phyloP scores from a whole-genome alignment of 352 stramenopile genomes.

The Phytopythium kandeliae region DNA sequence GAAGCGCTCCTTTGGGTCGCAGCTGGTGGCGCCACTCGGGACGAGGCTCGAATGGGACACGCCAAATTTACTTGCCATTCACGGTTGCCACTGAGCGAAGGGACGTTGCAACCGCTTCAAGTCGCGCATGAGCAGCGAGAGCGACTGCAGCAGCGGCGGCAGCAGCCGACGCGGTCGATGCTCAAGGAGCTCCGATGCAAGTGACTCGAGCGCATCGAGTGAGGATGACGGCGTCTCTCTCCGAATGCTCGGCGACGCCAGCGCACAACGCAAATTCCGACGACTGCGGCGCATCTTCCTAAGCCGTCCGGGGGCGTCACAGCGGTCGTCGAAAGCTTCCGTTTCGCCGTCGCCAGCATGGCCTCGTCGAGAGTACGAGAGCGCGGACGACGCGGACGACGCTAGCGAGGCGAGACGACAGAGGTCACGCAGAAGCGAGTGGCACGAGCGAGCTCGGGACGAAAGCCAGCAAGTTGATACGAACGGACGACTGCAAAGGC shows the following conservation, averaged over 20 bases:
- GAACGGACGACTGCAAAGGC: no score
- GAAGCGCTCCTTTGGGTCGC: not conserved
- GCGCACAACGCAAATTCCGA: slow-evolving; percentile 35
- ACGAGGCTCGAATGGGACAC: not conserved
- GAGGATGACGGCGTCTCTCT: slow-evolving; percentile 13
- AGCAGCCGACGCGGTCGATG: not conserved
- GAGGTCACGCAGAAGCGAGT: no score
- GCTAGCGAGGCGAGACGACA: no score
- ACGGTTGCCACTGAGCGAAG: not conserved
- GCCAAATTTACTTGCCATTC: not conserved
- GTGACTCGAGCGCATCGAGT: not conserved
- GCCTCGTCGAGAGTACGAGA: not conserved
- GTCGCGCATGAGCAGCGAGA: slow-evolving; percentile 10
- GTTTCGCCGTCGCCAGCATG: not conserved
- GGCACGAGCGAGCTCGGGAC: no score
- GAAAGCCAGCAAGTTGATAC: no score
- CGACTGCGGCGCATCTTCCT: slow-evolving; percentile 66
- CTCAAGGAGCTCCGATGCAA: not conserved
- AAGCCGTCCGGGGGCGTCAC: slow-evolving; percentile 15
- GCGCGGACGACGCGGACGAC: no score
- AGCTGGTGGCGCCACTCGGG: not conserved
- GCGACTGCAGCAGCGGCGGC: slow-evolving; percentile 6
- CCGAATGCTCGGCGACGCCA: slow-evolving; percentile 22
- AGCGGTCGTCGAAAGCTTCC: not conserved
- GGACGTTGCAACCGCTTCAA: not conserved